Conservation (phyloP, 2,329 filamentous ascomycete genomes). For the Penicillium sp. region DNA sequence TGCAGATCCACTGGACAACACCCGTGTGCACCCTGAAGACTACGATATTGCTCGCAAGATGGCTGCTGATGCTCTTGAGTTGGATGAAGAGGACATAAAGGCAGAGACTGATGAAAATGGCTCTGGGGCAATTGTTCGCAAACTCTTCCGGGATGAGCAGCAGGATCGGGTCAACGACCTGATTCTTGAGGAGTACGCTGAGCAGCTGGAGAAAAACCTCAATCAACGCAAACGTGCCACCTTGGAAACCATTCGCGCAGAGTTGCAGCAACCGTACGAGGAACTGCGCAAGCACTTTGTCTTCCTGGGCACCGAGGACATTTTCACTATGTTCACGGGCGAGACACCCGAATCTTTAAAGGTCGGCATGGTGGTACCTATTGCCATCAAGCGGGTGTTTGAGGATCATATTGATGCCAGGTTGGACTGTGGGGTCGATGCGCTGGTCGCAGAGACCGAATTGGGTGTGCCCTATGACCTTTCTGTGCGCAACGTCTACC, state of each 20-base stretch:
- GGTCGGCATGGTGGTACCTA: constrained; percentile 89
- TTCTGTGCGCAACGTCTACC: constrained; percentile 71
- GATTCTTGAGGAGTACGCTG: constrained; percentile 93
- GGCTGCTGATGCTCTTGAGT: constrained; percentile 91
- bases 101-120: constrained; percentile 90
- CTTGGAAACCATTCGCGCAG: constrained; percentile 91
- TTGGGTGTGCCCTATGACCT: constrained; percentile 69
- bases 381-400: constrained; percentile 83
- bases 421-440: constrained; percentile 92
- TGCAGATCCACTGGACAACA: constrained; percentile 93
- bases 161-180: constrained; percentile 95
- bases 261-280: constrained; percentile 90
- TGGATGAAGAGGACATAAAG: constrained; percentile 98
- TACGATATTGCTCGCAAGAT: constrained; percentile 98
- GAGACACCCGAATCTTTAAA: constrained; percentile 82
- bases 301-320: constrained; percentile 68
- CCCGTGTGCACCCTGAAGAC: constrained; percentile 95
- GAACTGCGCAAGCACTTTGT: constrained; percentile 83
- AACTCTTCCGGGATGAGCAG: constrained; percentile 90
- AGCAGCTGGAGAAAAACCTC: constrained; percentile 90
- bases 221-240: constrained; percentile 94
- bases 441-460: constrained; percentile 78
- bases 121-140: constrained; percentile 84
- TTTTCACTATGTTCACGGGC: constrained; percentile 96
- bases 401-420: constrained; percentile 91